Base-by-base conservation (phyloP, 1,284 basidiomycete genomes). In the Agaricales sp. region DNA sequence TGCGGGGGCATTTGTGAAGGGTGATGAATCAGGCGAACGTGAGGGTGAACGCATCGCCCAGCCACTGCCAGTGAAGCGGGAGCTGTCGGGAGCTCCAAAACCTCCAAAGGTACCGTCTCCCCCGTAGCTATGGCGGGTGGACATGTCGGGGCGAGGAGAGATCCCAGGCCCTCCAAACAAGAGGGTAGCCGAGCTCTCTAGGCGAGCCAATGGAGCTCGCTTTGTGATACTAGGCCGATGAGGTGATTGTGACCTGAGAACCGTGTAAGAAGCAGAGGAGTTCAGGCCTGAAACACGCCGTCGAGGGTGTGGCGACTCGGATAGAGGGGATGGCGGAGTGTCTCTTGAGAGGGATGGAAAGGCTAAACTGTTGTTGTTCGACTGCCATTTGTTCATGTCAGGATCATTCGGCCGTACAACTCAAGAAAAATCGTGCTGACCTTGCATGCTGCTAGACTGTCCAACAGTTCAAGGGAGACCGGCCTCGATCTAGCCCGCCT, bases 101-200 rank as follows among this genome's bases (percentile, higher is more conserved):
- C 58, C 61, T 8, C 61, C 64, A 16, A 65, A 61, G 11, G 56
- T 44, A 22, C 59, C 20, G 19, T 44, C 44, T 18, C 70, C 78
- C 11, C 74, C 74, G 58, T 82, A 83, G 54, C 82, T 84, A 54
- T 85, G 82, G 46, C 82, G 71, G 54, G 73, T 77, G 26, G 63
- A 52, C 16, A 60, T 52, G 49, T 62, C 62, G 4, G 65, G 60
- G 53, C 61, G 71, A n/a, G 49, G 25, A 21, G 54, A 67, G 51
- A 86, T 82, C 23, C 75, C 57, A 3, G 84, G 82, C 1, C 83
- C 82, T 55, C 74, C 73, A 51, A 87, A 87, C 61, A 88, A 87
- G 3, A 84, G 61, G 0, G 83, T 82, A 2, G 80, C 82, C 1
- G 82, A 80, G 50, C 69, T 73, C 45, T 69, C 56, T 1, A 71